phyloP scores from a whole-genome alignment of 192 early-diverging fungal species.

The Pilobolus umbonatus region DNA sequence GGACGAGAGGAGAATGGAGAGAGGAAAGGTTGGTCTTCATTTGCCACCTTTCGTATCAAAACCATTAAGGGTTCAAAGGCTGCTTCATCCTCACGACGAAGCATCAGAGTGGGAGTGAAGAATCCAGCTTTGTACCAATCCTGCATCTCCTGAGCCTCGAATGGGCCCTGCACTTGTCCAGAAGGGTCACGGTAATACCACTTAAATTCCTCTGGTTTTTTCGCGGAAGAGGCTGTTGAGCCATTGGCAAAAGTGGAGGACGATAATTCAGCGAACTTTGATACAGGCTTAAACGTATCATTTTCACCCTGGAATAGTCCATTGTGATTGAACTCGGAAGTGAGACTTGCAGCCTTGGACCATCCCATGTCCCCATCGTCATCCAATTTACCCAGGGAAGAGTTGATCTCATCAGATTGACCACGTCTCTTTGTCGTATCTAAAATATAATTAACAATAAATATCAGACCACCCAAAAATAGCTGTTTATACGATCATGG shows the following conservation, averaged over 20 bases:
- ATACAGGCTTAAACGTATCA: no score
- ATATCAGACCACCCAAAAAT: no score
- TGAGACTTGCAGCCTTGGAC: not conserved
- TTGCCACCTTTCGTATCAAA: slow-evolving; percentile 55
- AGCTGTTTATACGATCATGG: no score
- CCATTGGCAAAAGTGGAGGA: no score
- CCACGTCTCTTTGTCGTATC: not conserved
- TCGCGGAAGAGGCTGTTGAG: not conserved
- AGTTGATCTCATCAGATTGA: not conserved
- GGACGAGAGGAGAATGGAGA: slow-evolving; percentile 32
- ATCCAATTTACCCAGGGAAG: not conserved
- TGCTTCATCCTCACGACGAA: slow-evolving; percentile 74
- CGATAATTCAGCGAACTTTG: no score
- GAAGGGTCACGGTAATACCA: slow-evolving; percentile 88
- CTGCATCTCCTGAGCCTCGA: slow-evolving; percentile 86
- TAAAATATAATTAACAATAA: not conserved
- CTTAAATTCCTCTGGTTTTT: slow-evolving; percentile 33
- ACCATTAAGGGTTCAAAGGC: slow-evolving; percentile 75
- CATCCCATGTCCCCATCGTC: not conserved
- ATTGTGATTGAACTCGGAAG: not conserved
- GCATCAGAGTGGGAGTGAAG: slow-evolving; percentile 74
- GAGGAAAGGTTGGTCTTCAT: slow-evolving; percentile 69
- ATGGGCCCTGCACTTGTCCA: slow-evolving; percentile 87
- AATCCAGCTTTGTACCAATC: slow-evolving; percentile 90
- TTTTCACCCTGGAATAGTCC: not conserved